Percentiles rank a stretch among this genome's conserved stretches.
Evolutionary conservation across 768 basidiomycete genomes (phyloP).

Genomic region (Psilocybe subaeruginosa): DNA sequence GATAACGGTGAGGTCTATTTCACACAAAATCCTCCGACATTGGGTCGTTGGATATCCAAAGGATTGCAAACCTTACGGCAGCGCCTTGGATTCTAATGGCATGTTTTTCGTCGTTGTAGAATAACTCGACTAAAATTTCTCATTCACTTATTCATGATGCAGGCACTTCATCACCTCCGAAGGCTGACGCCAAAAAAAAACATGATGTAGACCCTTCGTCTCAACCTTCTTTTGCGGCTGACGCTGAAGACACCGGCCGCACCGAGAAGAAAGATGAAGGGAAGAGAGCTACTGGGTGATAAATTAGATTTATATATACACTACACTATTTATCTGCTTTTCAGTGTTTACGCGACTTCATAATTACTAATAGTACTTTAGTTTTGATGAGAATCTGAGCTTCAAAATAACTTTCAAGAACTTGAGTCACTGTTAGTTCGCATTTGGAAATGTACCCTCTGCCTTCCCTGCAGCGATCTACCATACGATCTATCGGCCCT

Average conservation of each 20-base stretch:
- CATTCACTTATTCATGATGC: constrained; percentile 6
- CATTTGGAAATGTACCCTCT: neutral
- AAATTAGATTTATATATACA: constrained; percentile 12
- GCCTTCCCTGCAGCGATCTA: constrained; percentile 9
- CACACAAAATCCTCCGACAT: constrained; percentile 55
- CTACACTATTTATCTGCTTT: constrained; percentile 2
- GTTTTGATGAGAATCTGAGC: neutral
- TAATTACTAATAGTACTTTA: constrained; percentile 11
- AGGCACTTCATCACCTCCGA: constrained; percentile 3
- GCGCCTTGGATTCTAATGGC: constrained; percentile 71
- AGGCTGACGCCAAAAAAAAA: constrained; percentile 13
- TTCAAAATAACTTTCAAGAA: neutral
- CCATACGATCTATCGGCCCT: constrained; percentile 13
- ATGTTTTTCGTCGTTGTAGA: constrained; percentile 43
- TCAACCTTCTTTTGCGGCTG: neutral
- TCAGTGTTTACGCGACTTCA: neutral
- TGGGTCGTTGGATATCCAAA: constrained; percentile 72
- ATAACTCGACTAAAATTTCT: constrained; percentile 17
- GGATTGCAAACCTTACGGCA: constrained; percentile 67
- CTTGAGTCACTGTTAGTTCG: neutral
- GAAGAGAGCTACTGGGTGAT: constrained; percentile 55
- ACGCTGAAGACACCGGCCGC: constrained; percentile 31
- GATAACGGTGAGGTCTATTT: constrained; percentile 82
- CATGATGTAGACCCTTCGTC: constrained; percentile 19
- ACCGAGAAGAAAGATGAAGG: constrained; percentile 44